Base-by-base conservation (phyloP, 78 protist species). In the Chrysochromulina parva region DNA sequence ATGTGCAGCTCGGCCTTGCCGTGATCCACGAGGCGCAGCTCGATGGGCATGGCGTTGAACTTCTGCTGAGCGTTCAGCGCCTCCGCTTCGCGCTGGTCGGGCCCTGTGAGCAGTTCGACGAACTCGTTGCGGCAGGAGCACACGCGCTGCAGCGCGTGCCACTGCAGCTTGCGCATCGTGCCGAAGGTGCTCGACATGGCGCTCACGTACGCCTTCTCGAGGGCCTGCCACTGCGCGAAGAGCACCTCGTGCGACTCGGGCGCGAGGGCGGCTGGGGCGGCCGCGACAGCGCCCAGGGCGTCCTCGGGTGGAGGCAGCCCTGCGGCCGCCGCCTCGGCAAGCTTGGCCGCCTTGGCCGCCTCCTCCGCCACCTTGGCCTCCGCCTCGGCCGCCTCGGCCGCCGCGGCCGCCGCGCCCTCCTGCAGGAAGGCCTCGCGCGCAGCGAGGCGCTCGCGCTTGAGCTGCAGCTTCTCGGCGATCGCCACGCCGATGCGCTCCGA, bases 1-100 rank as follows among this genome's bases (percentile, higher is more conserved):
- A 26, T 26, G 67, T 69, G 84, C 82, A 88, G 82, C 82, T 88
- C 90, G 28, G 20, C 82, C 82, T 88, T 88, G 52, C 80, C 76
- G 22, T n/a, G 57, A 3, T 73, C 66, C 82, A 20, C 53, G 20
- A 24, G n/a, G 55, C 90, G 90, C 52, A 88, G 73, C 48, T 65
- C 90, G 1, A 0, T 17, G n/a, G 73, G 82, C 22, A 88, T 3
- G 22, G 84, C 65, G 52, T 65, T 69, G 82, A 60, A 88, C 38
- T 9, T 14, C 17, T n/a, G 22, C 60, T 67, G 90, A 66, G 48
- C 28, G 55, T 2, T 24, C 6, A 6, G 28, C 10, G 69, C 90
- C 52, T 16, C 47, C 62, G 4, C 80, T 66, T 88, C 84, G 67
- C 76, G 74, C 16, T 5, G 10, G 90, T 88, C 90, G 54, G 90